Conservation (phyloP, 768 basidiomycete species). For the Phylloporus arenicola region DNA sequence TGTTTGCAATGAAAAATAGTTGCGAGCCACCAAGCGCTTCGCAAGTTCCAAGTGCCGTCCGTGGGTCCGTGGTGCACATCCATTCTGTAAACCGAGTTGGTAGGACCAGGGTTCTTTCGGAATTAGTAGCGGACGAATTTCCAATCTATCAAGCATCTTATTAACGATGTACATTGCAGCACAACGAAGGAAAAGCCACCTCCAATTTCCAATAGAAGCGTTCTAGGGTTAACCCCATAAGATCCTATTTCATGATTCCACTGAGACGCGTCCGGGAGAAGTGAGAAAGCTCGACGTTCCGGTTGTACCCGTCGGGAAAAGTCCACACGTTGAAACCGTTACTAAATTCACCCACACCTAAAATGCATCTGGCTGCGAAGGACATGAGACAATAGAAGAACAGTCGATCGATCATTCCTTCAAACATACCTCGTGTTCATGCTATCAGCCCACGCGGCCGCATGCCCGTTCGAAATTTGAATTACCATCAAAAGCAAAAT, state of each 20-base stretch:
- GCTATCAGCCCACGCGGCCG: constrained; percentile 45
- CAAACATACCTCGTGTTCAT: constrained; percentile 41
- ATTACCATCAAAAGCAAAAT: constrained; percentile 52
- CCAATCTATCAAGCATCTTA: constrained; percentile 43
- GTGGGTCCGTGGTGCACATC: constrained; percentile 64
- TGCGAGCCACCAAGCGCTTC: too few species aligned
- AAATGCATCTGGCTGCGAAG: constrained; percentile 43
- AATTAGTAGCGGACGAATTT: constrained; percentile 46
- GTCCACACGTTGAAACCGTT: constrained; percentile 64
- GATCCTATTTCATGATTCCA: constrained; percentile 52
- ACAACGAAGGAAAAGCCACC: constrained; percentile 24
- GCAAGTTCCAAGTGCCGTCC: too few species aligned
- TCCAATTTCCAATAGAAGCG: constrained; percentile 78
- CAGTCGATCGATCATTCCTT: neutral
- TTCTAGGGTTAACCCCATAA: constrained; percentile 50
- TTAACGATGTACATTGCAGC: neutral
- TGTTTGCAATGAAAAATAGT: too few species aligned
- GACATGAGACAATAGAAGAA: neutral
- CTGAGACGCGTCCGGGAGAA: constrained; percentile 45
- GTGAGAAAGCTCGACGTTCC: constrained; percentile 26
- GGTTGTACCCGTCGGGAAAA: constrained; percentile 38
- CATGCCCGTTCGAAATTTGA: constrained; percentile 16
- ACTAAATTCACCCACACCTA: constrained; percentile 79
- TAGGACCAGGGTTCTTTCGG: constrained; percentile 63
- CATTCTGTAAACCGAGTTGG: constrained; percentile 61